Conservation (phyloP, 768 basidiomycete species). For the Kwoniella botswanensis region DNA sequence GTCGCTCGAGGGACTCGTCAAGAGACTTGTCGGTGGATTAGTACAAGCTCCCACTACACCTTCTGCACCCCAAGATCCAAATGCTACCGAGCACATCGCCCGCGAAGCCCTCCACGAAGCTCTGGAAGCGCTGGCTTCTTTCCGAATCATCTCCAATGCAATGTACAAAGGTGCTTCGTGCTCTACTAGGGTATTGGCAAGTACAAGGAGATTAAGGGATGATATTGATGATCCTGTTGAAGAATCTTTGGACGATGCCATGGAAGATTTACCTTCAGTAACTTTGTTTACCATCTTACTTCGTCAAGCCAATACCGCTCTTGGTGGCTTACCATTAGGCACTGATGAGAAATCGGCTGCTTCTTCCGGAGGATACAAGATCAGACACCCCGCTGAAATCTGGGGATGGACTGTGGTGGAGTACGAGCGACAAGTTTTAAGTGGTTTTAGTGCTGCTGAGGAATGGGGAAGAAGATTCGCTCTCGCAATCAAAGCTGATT, state of each 20-base stretch:
- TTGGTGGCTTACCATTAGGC: constrained; percentile 15
- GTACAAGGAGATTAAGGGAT: constrained; percentile 48
- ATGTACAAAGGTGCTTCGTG: constrained; percentile 33
- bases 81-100: constrained; percentile 52
- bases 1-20: constrained; percentile 54
- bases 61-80: constrained; percentile 32
- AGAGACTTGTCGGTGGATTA: constrained; percentile 46
- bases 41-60: constrained; percentile 43
- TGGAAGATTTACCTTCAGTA: constrained; percentile 56
- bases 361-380: constrained; percentile 3
- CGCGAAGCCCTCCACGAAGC: constrained; percentile 57
- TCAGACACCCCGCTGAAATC: constrained; percentile 39
- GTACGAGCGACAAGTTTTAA: constrained; percentile 54
- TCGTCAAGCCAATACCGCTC: constrained; percentile 41
- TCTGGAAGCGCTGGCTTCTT: constrained; percentile 52
- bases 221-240: constrained; percentile 48
- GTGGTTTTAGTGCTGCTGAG: constrained; percentile 54
- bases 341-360: constrained; percentile 17
- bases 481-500: constrained; percentile 46
- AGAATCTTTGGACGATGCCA: constrained; percentile 53
- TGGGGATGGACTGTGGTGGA: constrained; percentile 50
- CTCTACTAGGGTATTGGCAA: constrained; percentile 33
- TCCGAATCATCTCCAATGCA: constrained; percentile 45
- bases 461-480: constrained; percentile 52
- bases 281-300: constrained; percentile 48